Evolutionary conservation across 164 flowering plant genomes (phyloP), one percentile per base, ranked within the genome.

Genomic region (Vitis riparia): DNA sequence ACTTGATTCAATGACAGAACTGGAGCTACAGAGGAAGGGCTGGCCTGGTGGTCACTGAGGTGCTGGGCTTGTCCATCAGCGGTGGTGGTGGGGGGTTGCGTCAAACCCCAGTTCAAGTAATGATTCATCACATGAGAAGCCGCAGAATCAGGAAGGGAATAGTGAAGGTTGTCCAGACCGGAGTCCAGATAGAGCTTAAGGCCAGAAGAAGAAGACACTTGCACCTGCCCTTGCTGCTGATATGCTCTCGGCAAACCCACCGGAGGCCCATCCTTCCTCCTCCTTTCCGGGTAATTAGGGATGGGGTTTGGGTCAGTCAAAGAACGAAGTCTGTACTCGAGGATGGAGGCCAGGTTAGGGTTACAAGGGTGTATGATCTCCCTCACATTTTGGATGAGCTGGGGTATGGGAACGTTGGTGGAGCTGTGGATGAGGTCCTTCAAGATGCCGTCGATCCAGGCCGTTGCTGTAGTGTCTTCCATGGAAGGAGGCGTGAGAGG

Each of bases 341-440:
- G 81, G 27, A 91, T 73, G 27, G 88, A 51, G 14, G 93, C 99
- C 12, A 95, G 91, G 68, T 75, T 79, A 0, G 98, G 97, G 68
- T 93, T 95, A 77, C 97, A 93, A 58, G 99, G 99, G 63, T 79
- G 82, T 67, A 93, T 93, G 62, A 95, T 89, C 55, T 95, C 97
- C 69, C 95, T 74, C 2, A 95, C 98, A 82, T 90, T 95, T n/a
- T 88, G 94, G 55, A 93, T 90, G 32, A 95, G 88, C 77, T 95
- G 99, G 56, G 95, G 92, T 17, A 95, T 83, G 5, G 98, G 89
- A 14, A 89, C 88, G 60, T 68, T 65, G 55, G 84, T 73, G 29
- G 91, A 85, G 79, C 79, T 81, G 75, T 87, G 74, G 73, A 95
- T 83, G 9, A 95, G 80, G 74, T 93, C 99, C 75, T 81, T 89